Conservation (phyloP, 768 basidiomycete species). For the Naganishia randhawae region DNA sequence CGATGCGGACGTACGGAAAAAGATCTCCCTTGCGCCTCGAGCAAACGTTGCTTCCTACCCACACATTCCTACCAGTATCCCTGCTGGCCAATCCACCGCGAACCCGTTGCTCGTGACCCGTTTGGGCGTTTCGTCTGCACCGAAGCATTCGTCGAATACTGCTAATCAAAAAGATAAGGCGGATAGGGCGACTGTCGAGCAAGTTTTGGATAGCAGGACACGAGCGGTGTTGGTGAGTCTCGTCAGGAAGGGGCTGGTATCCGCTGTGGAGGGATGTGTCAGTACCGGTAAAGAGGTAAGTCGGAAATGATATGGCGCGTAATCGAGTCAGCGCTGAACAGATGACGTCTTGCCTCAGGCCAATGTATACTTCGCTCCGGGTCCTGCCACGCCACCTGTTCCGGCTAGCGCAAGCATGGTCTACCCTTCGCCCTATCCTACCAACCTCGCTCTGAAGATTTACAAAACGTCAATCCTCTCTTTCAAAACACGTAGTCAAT, state of each 20-base stretch:
- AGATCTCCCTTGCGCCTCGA: slow-evolving; percentile 58
- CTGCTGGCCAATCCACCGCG: neutral
- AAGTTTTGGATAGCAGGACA: slow-evolving; percentile 94
- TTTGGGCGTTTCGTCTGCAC: slow-evolving; percentile 64
- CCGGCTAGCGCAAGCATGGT: slow-evolving; percentile 25
- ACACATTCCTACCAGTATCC: slow-evolving; percentile 58
- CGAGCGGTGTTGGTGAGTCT: slow-evolving; percentile 91
- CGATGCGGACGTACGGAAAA: slow-evolving; percentile 14
- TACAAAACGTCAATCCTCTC: slow-evolving; percentile 97
- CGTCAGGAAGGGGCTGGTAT: slow-evolving; percentile 81
- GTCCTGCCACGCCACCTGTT: slow-evolving; percentile 50
- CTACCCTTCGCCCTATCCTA: slow-evolving; percentile 32
- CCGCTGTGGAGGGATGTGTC: slow-evolving; percentile 90
- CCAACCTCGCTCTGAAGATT: slow-evolving; percentile 87
- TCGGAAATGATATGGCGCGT: no score
- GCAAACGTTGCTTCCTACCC: slow-evolving; percentile 68
- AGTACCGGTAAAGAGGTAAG: slow-evolving; percentile 86
- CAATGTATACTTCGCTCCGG: slow-evolving; percentile 89
- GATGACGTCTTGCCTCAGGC: slow-evolving; percentile 52
- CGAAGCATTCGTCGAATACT: slow-evolving; percentile 83
- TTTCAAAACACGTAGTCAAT: slow-evolving; percentile 96
- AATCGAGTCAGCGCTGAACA: no score
- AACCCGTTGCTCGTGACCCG: slow-evolving; percentile 24
- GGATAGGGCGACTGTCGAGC: slow-evolving; percentile 93
- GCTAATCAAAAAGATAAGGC: slow-evolving; percentile 92